These are phyloP conservation scores for Akanthomyces muscarius DNA, from an alignment of 2,329 filamentous ascomycete genomes.

Conservation along the genomic window DNA sequence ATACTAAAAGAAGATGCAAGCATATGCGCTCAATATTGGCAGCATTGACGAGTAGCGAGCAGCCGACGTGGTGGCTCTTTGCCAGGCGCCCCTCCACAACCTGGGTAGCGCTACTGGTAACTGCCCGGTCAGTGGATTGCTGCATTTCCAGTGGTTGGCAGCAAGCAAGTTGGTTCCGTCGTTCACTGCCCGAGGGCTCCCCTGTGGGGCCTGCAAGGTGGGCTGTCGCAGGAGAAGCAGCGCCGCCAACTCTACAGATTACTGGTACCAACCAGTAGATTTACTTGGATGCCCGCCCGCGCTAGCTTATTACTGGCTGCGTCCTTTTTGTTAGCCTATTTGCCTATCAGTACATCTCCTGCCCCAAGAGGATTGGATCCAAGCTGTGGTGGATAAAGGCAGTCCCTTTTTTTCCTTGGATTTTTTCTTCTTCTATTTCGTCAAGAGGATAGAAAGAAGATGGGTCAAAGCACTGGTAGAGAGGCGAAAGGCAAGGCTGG, in stretches of 20 bases:
- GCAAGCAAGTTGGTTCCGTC: too few relatives aligned
- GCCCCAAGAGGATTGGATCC: not conserved
- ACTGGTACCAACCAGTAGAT: not conserved
- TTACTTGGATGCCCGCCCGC: not conserved
- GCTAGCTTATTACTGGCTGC: not conserved
- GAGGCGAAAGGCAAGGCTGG: too few relatives aligned
- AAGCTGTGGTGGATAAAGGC: not conserved
- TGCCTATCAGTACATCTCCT: constrained; percentile 4
- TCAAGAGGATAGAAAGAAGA: too few relatives aligned
- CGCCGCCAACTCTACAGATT: not conserved
- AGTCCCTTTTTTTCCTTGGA: not conserved
- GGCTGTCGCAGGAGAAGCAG: not conserved
- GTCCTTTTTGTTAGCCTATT: not conserved
- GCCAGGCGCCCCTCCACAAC: not conserved
- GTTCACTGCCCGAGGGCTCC: too few relatives aligned
- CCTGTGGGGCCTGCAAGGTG: not conserved
- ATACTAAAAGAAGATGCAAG: too few relatives aligned
- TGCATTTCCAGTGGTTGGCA: too few relatives aligned
- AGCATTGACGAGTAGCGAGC: not conserved
- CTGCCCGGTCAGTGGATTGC: too few relatives aligned
- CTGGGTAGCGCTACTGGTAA: too few relatives aligned
- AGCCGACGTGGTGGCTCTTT: not conserved
- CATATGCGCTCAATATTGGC: too few relatives aligned
- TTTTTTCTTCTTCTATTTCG: too few relatives aligned
- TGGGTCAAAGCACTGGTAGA: too few relatives aligned